These are phyloP conservation scores for Clavispora vitiphila DNA, from an alignment of 805 yeast genomes.

Conservation along the genomic window DNA sequence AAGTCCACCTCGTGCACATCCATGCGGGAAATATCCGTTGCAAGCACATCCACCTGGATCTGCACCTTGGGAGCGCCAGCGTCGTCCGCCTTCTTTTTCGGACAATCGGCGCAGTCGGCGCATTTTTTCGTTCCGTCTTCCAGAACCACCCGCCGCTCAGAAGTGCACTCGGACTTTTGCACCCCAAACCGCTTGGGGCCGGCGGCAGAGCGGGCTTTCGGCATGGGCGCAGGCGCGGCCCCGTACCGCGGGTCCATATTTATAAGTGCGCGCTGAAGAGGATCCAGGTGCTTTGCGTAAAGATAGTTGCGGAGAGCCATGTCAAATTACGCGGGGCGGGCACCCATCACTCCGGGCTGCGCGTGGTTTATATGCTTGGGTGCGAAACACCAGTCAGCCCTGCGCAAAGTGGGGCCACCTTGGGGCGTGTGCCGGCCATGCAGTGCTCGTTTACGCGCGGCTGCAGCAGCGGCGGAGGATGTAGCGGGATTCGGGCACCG, in stretches of 20 bases:
- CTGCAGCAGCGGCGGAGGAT: not conserved
- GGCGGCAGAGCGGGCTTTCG: not conserved
- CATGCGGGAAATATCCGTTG: not conserved
- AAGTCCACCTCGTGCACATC: slow-evolving; percentile 5
- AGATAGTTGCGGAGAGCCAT: slow-evolving; percentile 41
- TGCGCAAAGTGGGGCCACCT: slow-evolving; percentile 1
- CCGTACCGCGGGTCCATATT: slow-evolving; percentile 9
- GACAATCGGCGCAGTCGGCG: slow-evolving; percentile 28
- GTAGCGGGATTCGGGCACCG: too few species aligned
- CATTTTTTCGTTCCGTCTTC: slow-evolving; percentile 24
- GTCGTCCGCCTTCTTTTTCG: slow-evolving; percentile 9
- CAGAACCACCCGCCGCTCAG: slow-evolving; percentile 11
- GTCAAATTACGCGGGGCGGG: not conserved
- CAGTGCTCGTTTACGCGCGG: not conserved
- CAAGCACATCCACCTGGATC: slow-evolving; percentile 7
- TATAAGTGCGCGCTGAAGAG: slow-evolving; percentile 13
- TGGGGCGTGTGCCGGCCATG: not conserved
- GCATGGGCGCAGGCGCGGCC: not conserved
- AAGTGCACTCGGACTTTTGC: slow-evolving; percentile 1
- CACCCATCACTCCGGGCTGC: not conserved
- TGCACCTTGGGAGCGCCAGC: slow-evolving; percentile 11
- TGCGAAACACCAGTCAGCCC: not conserved
- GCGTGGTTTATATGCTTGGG: not conserved
- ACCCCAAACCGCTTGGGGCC: not conserved
- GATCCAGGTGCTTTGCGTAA: slow-evolving; percentile 33